Evolutionary conservation across 306 rosid species (phyloP), one percentile per base, ranked within the genome.

Genomic region (Canavalia gladiata): DNA sequence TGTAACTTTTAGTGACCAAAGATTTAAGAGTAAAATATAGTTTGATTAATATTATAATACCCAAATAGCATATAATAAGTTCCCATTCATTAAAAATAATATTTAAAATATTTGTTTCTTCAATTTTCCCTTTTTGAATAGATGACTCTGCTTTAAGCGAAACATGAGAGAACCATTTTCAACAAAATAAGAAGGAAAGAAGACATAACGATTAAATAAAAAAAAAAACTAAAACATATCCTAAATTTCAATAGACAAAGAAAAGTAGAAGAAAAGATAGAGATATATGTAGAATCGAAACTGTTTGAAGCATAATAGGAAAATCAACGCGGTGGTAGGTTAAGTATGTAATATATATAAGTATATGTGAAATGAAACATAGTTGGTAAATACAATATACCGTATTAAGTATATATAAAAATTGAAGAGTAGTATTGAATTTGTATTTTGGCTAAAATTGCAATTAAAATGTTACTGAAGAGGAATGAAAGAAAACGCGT

Each of bases 221-320:
- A 55, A 12, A 4, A 41, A 65, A 37, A 45, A 33, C 62, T 47
- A 64, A 64, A 83, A 51, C 77, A 68, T 49, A 46, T 42, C 37
- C 72, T 31, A 7, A 72, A 65, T 31, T 78, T 72, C 63, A 47
- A 28, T 58, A 69, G 85, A 82, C 72, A 82, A 57, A 55, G 43
- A 79, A 73, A 66, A 39, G 72, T 39, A 78, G 56, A 31, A 49
- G 35, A 70, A 41, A 35, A 29, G 28, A 35, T n/a, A 37, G 11
- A 37, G 11, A 67, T 30, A 73, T 64, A 25, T 39, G 35, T 37
- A 33, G 51, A 73, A 73, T 37, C 30, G 65, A 66, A 37, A 13
- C 51, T 66, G 50, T 84, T 63, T 78, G 72, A 55, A 78, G 49
- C 80, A 72, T 74, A 78, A 18, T 35, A 29, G 74, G 34, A 72